Evolutionary conservation across 2,329 filamentous ascomycete species (phyloP).

Genomic region (Fusarium tanahbumbuense): DNA sequence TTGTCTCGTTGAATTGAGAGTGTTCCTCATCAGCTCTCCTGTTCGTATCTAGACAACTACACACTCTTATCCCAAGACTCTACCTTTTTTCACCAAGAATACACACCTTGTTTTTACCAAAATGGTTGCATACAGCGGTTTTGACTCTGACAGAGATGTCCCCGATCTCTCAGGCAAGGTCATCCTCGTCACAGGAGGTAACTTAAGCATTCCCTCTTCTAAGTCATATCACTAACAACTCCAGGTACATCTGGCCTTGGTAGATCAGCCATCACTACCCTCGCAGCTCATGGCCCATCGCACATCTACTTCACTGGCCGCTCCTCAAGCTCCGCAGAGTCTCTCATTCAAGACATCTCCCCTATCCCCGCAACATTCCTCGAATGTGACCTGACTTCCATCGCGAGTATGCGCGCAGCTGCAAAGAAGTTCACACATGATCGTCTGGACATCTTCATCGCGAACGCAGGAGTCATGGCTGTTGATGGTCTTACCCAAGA

Average conservation of each 20-base stretch:
- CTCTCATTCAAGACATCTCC: conserved; percentile 56
- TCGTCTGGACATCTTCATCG: conserved; percentile 57
- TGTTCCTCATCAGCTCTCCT: background rate
- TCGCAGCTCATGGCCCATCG: conserved; percentile 57
- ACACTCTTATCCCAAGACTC: background rate
- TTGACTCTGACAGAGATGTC: conserved; percentile 58
- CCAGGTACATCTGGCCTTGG: conserved; percentile 53
- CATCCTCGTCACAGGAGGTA: conserved; percentile 64
- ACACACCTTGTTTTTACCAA: too few relatives aligned
- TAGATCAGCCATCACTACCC: conserved; percentile 43
- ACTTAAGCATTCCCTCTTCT: background rate
- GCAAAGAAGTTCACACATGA: conserved; percentile 55
- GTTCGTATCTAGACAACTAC: background rate
- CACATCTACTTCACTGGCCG: conserved; percentile 68
- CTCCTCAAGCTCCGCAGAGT: conserved; percentile 56
- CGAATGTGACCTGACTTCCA: conserved; percentile 61
- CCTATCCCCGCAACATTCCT: conserved; percentile 49
- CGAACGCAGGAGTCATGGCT: conserved; percentile 54
- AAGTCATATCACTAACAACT: background rate
- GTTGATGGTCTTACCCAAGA: conserved; percentile 47
- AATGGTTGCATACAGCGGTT: conserved; percentile 36
- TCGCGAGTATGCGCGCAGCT: conserved; percentile 59
- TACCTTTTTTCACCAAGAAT: background rate
- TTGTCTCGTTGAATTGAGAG: background rate
- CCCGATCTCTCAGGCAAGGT: conserved; percentile 60